These are phyloP conservation scores for Colletotrichum abscissum DNA, from an alignment of 2,329 filamentous ascomycete genomes.

Conservation along the genomic window DNA sequence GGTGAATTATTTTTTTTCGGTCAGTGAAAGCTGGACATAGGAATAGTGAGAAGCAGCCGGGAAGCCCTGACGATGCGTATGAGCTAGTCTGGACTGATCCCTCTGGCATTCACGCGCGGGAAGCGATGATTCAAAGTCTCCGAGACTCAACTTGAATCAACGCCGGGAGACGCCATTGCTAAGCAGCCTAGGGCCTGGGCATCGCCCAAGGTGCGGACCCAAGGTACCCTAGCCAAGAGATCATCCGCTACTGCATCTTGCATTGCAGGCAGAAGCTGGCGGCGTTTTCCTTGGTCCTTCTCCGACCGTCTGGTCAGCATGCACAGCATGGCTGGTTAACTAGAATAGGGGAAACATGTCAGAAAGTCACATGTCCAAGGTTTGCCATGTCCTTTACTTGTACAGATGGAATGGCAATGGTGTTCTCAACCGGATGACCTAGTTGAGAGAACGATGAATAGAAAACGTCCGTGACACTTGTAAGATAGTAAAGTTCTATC, in stretches of 20 bases:
- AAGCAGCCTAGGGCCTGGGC: not conserved
- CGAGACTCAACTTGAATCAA: not conserved
- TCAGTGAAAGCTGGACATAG: not conserved
- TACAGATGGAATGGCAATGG: not conserved
- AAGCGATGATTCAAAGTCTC: not conserved
- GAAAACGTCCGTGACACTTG: not conserved
- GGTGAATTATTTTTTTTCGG: not conserved
- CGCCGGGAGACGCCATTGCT: not conserved
- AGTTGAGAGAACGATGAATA: not conserved
- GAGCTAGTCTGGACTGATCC: not conserved
- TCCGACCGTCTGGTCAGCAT: not conserved
- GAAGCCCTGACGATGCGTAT: not conserved
- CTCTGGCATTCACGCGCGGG: not conserved
- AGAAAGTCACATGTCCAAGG: not conserved
- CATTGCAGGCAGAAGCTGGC: conserved; percentile 14
- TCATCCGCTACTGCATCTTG: conserved; percentile 30
- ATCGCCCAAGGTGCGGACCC: not conserved
- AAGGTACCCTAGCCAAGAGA: conserved; percentile 18
- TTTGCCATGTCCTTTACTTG: not conserved
- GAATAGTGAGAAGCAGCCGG: not conserved
- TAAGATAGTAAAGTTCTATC: not conserved
- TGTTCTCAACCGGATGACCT: not conserved
- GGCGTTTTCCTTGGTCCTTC: not conserved
- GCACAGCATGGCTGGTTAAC: not conserved
- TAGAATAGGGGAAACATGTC: conserved; percentile 5